Percentiles rank a stretch among this genome's conserved stretches.
Conservation (phyloP, 495 filamentous ascomycete genomes). For the Penicillium paradoxum region DNA sequence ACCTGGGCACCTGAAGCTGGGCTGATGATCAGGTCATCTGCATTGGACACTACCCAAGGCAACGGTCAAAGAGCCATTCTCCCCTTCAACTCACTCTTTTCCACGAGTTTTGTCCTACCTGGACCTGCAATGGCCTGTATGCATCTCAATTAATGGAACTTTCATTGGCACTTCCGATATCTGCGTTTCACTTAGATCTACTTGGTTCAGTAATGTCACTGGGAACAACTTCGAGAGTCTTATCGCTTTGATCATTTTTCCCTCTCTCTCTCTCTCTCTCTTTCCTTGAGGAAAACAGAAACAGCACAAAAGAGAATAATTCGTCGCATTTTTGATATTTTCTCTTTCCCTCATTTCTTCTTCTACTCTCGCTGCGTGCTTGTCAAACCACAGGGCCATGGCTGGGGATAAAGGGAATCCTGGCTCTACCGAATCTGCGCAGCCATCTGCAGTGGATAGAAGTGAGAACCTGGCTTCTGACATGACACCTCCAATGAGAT, state of each 20-base stretch:
- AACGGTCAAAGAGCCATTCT: slow-evolving; percentile 9
- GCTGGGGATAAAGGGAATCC: slow-evolving; percentile 16
- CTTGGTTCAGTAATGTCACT: slow-evolving; percentile 2
- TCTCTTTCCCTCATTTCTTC: not conserved
- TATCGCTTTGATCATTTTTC: slow-evolving; percentile 2
- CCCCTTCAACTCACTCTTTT: not conserved
- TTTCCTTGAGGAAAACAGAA: not conserved
- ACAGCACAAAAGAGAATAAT: not conserved
- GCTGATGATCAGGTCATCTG: slow-evolving; percentile 11
- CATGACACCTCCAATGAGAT: slow-evolving; percentile 14
- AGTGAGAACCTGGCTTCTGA: slow-evolving; percentile 1
- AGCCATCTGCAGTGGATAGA: slow-evolving; percentile 1
- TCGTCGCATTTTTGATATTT: not conserved
- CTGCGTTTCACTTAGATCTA: not conserved
- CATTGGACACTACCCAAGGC: not conserved
- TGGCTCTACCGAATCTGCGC: slow-evolving; percentile 10
- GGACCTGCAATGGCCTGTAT: slow-evolving; percentile 2
- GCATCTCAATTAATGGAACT: slow-evolving; percentile 1
- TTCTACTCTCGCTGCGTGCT: slow-evolving; percentile 2
- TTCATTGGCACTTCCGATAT: not conserved
- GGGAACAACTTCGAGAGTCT: not conserved
- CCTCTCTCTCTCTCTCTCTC: slow-evolving; percentile 4
- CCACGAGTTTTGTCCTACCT: slow-evolving; percentile 5
- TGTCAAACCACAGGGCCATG: slow-evolving; percentile 13
- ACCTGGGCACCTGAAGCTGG: not conserved